Conservation (phyloP, 345 rosid species). For the Arabidopsis arenosa region DNA sequence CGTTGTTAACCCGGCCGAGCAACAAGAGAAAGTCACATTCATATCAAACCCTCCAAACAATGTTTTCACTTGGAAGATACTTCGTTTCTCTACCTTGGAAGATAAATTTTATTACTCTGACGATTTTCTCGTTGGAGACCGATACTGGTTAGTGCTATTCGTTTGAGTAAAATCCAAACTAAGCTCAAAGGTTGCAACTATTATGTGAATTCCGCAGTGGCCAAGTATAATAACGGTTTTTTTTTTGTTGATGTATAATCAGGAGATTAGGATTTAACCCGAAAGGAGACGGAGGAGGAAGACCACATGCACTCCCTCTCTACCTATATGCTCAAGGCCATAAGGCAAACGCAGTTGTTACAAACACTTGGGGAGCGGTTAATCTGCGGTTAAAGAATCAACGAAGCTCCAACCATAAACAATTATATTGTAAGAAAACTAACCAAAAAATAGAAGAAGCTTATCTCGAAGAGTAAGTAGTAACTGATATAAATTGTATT, state of each 20-base stretch:
- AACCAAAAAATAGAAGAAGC: no score
- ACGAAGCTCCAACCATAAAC: constrained; percentile 25
- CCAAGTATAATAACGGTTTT: neutral
- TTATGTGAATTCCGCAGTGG: neutral
- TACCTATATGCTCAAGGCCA: constrained; percentile 30
- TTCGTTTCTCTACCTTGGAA: constrained; percentile 41
- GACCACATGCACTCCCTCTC: constrained; percentile 35
- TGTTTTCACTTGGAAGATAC: constrained; percentile 43
- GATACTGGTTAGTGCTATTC: constrained; percentile 30
- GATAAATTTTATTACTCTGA: constrained; percentile 26
- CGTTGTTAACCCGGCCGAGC: constrained; percentile 3
- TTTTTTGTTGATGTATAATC: constrained; percentile 18
- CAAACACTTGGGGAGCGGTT: constrained; percentile 45
- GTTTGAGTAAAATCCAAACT: neutral
- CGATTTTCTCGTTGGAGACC: constrained; percentile 33
- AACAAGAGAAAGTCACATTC: constrained; percentile 39
- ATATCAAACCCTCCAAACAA: constrained; percentile 33
- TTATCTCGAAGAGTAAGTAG: no score
- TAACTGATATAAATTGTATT: neutral
- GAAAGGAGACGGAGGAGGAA: constrained; percentile 40
- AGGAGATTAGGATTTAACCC: constrained; percentile 47
- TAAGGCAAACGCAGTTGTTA: constrained; percentile 19
- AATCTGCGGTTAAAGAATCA: constrained; percentile 41
- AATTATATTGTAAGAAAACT: constrained; percentile 32
- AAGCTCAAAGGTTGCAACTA: neutral